phyloP scores from a whole-genome alignment of 2,329 filamentous ascomycete species.

The Penicillium verrucosum region DNA sequence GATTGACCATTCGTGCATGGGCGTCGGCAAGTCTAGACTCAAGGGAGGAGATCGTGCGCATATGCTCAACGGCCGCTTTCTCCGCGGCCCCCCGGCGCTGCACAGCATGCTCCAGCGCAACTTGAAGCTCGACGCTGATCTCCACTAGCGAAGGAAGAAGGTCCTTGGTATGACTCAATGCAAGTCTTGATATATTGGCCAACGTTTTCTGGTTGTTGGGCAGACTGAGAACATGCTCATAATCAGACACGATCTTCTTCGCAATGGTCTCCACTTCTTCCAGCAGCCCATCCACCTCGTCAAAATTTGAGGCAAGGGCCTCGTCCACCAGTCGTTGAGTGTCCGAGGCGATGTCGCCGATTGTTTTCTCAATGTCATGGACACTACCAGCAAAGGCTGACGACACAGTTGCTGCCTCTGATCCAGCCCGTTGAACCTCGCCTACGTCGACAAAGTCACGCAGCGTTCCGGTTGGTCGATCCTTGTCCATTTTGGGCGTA shows the following conservation, averaged over 20 bases:
- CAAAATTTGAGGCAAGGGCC: conserved; percentile 52
- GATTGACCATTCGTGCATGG: conserved; percentile 66
- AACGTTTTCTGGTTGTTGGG: conserved; percentile 63
- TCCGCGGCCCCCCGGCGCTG: conserved; percentile 67
- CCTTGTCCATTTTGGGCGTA: conserved; percentile 43
- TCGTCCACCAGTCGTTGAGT: conserved; percentile 42
- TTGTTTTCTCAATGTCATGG: conserved; percentile 58
- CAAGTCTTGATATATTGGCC: conserved; percentile 61
- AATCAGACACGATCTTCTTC: conserved; percentile 83
- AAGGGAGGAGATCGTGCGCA: conserved; percentile 78
- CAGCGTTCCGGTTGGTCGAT: conserved; percentile 56
- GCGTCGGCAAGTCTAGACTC: conserved; percentile 71
- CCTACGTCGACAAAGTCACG: conserved; percentile 74
- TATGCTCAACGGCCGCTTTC: conserved; percentile 64
- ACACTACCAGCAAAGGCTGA: conserved; percentile 60
- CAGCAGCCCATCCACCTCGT: conserved; percentile 66
- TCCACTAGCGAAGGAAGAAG: conserved; percentile 60
- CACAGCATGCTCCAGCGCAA: conserved; percentile 49
- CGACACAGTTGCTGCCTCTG: conserved; percentile 58
- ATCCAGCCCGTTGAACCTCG: conserved; percentile 68
- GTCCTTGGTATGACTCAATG: conserved; percentile 61
- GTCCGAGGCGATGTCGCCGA: conserved; percentile 58
- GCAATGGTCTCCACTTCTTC: conserved; percentile 82
- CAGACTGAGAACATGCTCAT: conserved; percentile 70
- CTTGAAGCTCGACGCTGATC: conserved; percentile 54